These are phyloP conservation scores for Silybum marianum DNA, from an alignment of 129 eudicot genomes.

Conservation along the genomic window DNA sequence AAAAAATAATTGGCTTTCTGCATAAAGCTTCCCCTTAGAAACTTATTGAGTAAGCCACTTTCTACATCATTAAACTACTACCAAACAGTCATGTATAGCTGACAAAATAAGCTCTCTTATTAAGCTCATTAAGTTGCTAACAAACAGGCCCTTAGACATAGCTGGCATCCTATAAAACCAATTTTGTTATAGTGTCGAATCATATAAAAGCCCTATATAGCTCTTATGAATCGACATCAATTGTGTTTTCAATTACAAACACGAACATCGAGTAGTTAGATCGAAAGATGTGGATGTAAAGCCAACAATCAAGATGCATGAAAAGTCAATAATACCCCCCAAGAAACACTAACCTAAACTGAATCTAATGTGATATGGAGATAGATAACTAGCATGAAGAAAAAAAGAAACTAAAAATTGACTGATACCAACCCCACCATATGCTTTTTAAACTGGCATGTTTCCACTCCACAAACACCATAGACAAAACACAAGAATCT, in stretches of 20 bases:
- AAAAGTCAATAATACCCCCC: constrained; percentile 4
- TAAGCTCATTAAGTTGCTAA: too few species aligned
- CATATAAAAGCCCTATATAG: too few species aligned
- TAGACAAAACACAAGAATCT: background rate
- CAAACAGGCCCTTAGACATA: background rate
- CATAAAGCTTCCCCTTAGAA: too few species aligned
- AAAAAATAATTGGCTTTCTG: too few species aligned
- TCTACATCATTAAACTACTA: too few species aligned
- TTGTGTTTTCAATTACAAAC: constrained; percentile 6
- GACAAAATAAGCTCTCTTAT: too few species aligned
- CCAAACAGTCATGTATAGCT: too few species aligned
- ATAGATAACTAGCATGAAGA: constrained; percentile 10
- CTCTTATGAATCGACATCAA: background rate
- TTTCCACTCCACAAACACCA: constrained; percentile 25
- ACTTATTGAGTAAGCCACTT: too few species aligned
- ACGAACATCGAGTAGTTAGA: background rate
- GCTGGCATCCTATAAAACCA: background rate
- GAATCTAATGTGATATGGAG: constrained; percentile 25
- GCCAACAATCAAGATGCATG: constrained; percentile 22
- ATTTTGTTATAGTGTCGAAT: background rate
- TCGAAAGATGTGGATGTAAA: background rate
- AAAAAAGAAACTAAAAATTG: constrained; percentile 23
- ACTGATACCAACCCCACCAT: constrained; percentile 34
- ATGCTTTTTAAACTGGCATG: constrained; percentile 19
- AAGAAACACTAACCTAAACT: constrained; percentile 9